phyloP scores from a whole-genome alignment of 2,329 filamentous ascomycete species.

The Claviceps spartinae region DNA sequence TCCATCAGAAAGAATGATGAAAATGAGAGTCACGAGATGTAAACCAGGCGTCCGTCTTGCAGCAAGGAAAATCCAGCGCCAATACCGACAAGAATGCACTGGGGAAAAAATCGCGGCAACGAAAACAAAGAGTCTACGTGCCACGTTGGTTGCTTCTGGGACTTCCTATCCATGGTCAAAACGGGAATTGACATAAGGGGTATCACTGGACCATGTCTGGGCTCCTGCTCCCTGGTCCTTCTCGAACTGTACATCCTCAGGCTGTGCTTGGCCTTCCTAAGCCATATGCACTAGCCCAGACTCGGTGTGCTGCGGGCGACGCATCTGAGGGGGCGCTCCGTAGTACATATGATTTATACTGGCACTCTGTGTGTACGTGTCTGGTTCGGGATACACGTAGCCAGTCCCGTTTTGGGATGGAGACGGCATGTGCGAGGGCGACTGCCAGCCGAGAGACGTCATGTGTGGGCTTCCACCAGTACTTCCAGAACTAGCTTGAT shows the following conservation, averaged over 20 bases:
- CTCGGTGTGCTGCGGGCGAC: slow-evolving; percentile 64
- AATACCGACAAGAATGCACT: not conserved
- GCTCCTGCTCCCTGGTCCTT: not conserved
- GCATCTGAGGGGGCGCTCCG: slow-evolving; percentile 46
- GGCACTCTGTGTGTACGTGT: slow-evolving; percentile 49
- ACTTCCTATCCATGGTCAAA: not conserved
- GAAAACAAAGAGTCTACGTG: not conserved
- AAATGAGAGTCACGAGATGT: too few species aligned
- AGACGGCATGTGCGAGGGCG: slow-evolving; percentile 61
- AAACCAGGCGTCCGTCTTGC: too few species aligned
- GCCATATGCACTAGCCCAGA: slow-evolving; percentile 34
- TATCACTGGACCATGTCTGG: slow-evolving; percentile 10
- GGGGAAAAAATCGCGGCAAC: not conserved
- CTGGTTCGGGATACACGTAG: slow-evolving; percentile 75
- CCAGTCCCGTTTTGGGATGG: slow-evolving; percentile 53
- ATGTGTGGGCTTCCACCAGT: slow-evolving; percentile 80
- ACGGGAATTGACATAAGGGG: slow-evolving; percentile 7
- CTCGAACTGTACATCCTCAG: not conserved
- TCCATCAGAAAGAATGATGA: too few species aligned
- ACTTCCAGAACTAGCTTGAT: slow-evolving; percentile 52
- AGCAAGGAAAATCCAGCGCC: not conserved
- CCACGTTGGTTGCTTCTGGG: not conserved
- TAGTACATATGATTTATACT: slow-evolving; percentile 62
- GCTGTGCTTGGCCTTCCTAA: slow-evolving; percentile 14
- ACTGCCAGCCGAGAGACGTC: slow-evolving; percentile 70